phyloP scores from a whole-genome alignment of 768 basidiomycete species.

The Myochromella boudieri region DNA sequence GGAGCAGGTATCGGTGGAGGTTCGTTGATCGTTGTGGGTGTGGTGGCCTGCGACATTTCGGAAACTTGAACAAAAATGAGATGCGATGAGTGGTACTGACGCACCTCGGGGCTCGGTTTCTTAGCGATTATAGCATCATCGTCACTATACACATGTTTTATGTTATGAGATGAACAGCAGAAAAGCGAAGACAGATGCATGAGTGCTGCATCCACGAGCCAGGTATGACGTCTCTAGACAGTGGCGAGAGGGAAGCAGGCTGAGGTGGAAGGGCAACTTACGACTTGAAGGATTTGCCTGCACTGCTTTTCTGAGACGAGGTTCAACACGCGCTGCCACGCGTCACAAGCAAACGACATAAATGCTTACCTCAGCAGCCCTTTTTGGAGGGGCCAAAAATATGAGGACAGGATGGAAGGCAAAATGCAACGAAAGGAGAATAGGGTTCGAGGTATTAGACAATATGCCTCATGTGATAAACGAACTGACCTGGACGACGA shows the following conservation, averaged over 20 bases:
- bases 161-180: conserved; percentile 61
- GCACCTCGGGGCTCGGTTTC: conserved; percentile 28
- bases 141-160: conserved; percentile 49
- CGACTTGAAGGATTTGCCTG: conserved; percentile 15
- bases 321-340: conserved; percentile 21
- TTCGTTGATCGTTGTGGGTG: conserved; percentile 8
- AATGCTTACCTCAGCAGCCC: conserved; percentile 28
- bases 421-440: neutral
- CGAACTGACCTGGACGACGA: conserved; percentile 16
- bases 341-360: conserved; percentile 9
- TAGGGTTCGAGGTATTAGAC: neutral
- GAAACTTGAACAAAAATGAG: neutral
- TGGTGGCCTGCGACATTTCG: conserved; percentile 4
- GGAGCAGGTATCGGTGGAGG: conserved; percentile 16
- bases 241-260: conserved; percentile 1
- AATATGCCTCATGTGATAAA: neutral
- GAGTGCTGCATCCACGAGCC: conserved; percentile 37
- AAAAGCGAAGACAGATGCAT: conserved; percentile 64
- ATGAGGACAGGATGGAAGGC: neutral
- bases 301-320: conserved; percentile 19
- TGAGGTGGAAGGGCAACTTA: conserved; percentile 18
- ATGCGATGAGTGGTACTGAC: conserved; percentile 1
- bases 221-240: conserved; percentile 8
- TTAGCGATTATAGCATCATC: conserved; percentile 33
- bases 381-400: conserved; percentile 13